phyloP scores from a whole-genome alignment of 164 flowering plant genomes.

The Macadamia integrifolia region DNA sequence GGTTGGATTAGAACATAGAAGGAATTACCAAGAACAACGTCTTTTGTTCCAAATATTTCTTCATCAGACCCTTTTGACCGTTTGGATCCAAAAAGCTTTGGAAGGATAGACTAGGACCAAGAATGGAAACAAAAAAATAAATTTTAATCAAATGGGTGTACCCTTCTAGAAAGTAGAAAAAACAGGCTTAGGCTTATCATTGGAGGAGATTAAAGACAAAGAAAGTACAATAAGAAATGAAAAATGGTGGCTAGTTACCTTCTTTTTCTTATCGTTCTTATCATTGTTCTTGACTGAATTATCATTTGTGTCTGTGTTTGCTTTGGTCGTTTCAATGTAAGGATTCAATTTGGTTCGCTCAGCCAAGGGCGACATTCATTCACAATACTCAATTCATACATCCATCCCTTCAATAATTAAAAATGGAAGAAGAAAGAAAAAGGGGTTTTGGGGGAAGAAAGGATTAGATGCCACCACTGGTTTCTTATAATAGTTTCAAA shows the following conservation, averaged over 20 bases:
- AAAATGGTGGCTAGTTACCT: constrained; percentile 16
- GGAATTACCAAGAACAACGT: constrained; percentile 13
- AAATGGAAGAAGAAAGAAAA: too few species aligned
- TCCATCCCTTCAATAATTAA: neutral
- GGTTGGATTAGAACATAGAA: neutral
- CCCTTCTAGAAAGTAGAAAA: too few species aligned
- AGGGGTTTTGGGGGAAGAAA: neutral
- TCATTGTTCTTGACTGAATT: constrained; percentile 17
- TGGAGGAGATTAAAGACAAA: too few species aligned
- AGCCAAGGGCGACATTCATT: constrained; percentile 9
- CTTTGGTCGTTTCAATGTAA: constrained; percentile 22
- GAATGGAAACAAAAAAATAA: neutral
- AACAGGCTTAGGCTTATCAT: too few species aligned
- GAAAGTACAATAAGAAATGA: too few species aligned
- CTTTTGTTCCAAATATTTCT: constrained; percentile 23
- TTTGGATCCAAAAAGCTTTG: constrained; percentile 61
- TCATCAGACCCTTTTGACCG: constrained; percentile 28
- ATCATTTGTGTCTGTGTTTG: constrained; percentile 5
- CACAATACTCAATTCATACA: neutral
- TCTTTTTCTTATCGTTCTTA: constrained; percentile 51
- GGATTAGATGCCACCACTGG: too few species aligned
- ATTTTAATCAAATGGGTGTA: neutral
- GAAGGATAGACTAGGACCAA: constrained; percentile 40
- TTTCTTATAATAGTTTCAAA: too few species aligned
- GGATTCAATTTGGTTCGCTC: constrained; percentile 11